These are phyloP conservation scores for Lophiotrema nucula DNA, from an alignment of 495 filamentous ascomycete genomes.

Conservation along the genomic window DNA sequence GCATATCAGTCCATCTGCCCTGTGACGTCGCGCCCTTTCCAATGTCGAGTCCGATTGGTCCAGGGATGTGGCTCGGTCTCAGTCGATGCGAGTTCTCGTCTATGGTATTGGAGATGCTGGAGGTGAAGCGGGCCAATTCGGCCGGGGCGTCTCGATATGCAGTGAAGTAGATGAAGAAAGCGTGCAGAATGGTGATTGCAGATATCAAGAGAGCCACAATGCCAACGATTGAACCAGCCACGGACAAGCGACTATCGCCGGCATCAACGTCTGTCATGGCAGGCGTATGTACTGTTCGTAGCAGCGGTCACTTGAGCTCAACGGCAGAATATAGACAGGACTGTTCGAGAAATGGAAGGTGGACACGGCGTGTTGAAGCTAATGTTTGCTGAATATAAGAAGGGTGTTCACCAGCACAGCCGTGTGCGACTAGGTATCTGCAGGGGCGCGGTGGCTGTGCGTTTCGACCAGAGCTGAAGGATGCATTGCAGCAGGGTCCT, in stretches of 20 bases:
- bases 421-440: too few species aligned
- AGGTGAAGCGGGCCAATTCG: slow-evolving; percentile 10
- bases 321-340: too few species aligned
- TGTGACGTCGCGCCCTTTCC: slow-evolving; percentile 1
- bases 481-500: too few species aligned
- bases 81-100: slow-evolving; percentile 21
- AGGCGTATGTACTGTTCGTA: too few species aligned
- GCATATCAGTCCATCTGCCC: slow-evolving; percentile 19
- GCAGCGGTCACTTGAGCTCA: too few species aligned
- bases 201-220: slow-evolving; percentile 19
- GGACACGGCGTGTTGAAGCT: too few species aligned
- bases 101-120: slow-evolving; percentile 20
- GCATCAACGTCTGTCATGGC: slow-evolving; percentile 11
- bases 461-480: too few species aligned
- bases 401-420: too few species aligned
- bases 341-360: too few species aligned
- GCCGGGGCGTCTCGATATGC: slow-evolving; percentile 21
- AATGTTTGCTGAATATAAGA: too few species aligned
- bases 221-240: slow-evolving; percentile 18
- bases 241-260: slow-evolving; percentile 15
- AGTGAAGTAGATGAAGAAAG: slow-evolving; percentile 6
- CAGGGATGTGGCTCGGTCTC: slow-evolving; percentile 5
- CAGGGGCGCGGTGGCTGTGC: too few species aligned
- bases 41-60: slow-evolving; percentile 12
- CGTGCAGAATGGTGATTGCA: slow-evolving; percentile 15